These are phyloP conservation scores for Datura wrightii DNA, from an alignment of 257 asterid species.

Conservation along the genomic window DNA sequence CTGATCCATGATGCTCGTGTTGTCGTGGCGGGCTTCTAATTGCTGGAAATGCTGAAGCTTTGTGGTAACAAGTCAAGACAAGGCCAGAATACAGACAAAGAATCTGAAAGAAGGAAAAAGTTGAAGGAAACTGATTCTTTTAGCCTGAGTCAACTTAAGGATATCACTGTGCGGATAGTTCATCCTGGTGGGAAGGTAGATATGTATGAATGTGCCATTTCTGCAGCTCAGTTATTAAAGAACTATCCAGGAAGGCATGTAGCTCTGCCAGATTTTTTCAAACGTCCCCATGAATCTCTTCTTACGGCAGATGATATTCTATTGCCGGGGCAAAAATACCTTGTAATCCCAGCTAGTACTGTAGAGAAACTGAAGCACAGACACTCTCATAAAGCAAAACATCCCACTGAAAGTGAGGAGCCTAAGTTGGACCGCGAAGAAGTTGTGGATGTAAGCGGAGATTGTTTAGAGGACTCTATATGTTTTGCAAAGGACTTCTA, in stretches of 20 bases:
- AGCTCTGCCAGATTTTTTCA: constrained; percentile 63
- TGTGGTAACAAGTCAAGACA: constrained; percentile 37
- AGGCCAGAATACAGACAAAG: constrained; percentile 15
- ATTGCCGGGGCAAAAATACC: constrained; percentile 71
- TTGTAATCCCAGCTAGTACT: constrained; percentile 50
- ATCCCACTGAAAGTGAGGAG: constrained; percentile 35
- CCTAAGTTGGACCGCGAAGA: constrained; percentile 43
- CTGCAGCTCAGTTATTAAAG: constrained; percentile 58
- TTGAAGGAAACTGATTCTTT: constrained; percentile 40
- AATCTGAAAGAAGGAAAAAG: constrained; percentile 26
- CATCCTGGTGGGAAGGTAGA: constrained; percentile 75
- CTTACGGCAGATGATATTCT: constrained; percentile 52
- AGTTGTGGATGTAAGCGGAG: constrained; percentile 43
- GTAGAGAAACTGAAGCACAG: constrained; percentile 56
- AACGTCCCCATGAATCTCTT: constrained; percentile 58
- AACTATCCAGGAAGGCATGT: constrained; percentile 70
- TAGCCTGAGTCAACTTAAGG: constrained; percentile 50
- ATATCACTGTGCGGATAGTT: constrained; percentile 47
- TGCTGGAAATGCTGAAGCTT: constrained; percentile 52
- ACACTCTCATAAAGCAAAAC: constrained; percentile 36
- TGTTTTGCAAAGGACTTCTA: constrained; percentile 57
- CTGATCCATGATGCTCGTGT: constrained; percentile 32
- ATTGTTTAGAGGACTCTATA: constrained; percentile 50
- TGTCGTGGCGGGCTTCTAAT: constrained; percentile 32
- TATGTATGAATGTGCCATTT: constrained; percentile 50